These are phyloP conservation scores for Trametes villosa DNA, from an alignment of 768 basidiomycete species.

Conservation along the genomic window DNA sequence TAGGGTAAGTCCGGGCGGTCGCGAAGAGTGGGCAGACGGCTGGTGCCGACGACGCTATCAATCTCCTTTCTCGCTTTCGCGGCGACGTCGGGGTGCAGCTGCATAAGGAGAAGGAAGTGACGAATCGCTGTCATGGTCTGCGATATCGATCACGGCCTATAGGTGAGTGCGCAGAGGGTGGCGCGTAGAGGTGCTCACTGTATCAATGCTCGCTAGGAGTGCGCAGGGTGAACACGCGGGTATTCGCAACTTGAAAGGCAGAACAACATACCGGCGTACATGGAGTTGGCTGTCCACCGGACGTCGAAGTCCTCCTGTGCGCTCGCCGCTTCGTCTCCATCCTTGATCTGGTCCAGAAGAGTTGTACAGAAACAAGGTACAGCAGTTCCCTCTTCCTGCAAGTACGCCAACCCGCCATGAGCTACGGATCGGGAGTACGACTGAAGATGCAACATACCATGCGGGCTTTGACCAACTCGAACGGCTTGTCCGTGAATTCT, in stretches of 20 bases:
- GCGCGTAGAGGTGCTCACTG: conserved; percentile 41
- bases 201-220: conserved; percentile 57
- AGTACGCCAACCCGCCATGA: neutral
- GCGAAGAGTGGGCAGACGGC: conserved; percentile 60
- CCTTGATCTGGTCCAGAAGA: conserved; percentile 51
- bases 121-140: conserved; percentile 59
- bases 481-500: conserved; percentile 68
- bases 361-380: conserved; percentile 49
- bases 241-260: neutral
- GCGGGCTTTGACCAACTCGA: conserved; percentile 56
- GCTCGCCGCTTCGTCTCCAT: conserved; percentile 33
- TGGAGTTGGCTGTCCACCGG: conserved; percentile 83
- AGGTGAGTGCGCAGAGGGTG: conserved; percentile 12
- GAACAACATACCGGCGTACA: conserved; percentile 55
- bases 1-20: conserved; percentile 63
- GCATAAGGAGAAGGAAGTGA: conserved; percentile 72
- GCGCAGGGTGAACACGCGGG: neutral
- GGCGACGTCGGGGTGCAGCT: conserved; percentile 59
- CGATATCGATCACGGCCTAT: neutral
- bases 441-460: conserved; percentile 50
- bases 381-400: conserved; percentile 42
- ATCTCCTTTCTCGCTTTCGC: conserved; percentile 67
- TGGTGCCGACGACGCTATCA: conserved; percentile 58
- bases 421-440: neutral
- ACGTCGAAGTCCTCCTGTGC: conserved; percentile 62